Percentiles rank a stretch among this genome's conserved stretches.
These are phyloP conservation scores for Trypanosoma mega DNA, from an alignment of 208 protist species.

Conservation along the genomic window DNA sequence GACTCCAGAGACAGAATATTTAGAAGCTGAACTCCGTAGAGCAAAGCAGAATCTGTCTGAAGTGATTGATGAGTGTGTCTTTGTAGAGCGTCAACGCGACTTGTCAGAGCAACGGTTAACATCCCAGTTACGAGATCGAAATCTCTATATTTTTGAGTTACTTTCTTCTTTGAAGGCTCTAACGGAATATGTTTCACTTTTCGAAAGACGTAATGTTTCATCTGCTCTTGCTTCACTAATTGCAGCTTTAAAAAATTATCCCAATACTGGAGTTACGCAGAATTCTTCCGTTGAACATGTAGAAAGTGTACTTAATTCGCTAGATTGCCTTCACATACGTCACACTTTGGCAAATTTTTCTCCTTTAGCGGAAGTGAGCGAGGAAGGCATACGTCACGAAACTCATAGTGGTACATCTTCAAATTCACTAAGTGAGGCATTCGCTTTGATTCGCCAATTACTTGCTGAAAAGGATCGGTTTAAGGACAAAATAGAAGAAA, in stretches of 20 bases:
- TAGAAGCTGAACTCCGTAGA: constrained; percentile 23
- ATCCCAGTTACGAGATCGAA: constrained; percentile 28
- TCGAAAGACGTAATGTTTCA: constrained; percentile 21
- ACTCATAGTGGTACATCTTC: not conserved
- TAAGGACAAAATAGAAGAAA: constrained; percentile 5
- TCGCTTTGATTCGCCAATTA: constrained; percentile 11
- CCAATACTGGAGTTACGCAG: constrained; percentile 1
- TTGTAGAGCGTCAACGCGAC: constrained; percentile 62
- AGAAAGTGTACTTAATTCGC: constrained; percentile 6
- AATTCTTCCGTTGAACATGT: constrained; percentile 9
- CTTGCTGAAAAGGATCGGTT: constrained; percentile 19
- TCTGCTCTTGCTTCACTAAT: constrained; percentile 21
- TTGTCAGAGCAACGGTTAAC: constrained; percentile 34
- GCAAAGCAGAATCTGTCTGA: constrained; percentile 53
- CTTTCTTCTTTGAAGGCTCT: constrained; percentile 21
- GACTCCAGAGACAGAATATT: not conserved
- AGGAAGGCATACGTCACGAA: not conserved
- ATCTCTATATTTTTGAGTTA: constrained; percentile 21
- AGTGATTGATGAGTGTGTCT: constrained; percentile 79
- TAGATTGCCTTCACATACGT: not conserved
- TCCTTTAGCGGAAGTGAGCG: not conserved
- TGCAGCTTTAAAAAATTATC: constrained; percentile 7
- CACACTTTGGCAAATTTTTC: constrained; percentile 6
- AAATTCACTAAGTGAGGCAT: constrained; percentile 26
- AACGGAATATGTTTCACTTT: constrained; percentile 20